A percentile compares a stretch with the other conserved stretches of the same genome.
Conservation (phyloP, 176 grass and related monocot species). For the Raddia distichophylla region DNA sequence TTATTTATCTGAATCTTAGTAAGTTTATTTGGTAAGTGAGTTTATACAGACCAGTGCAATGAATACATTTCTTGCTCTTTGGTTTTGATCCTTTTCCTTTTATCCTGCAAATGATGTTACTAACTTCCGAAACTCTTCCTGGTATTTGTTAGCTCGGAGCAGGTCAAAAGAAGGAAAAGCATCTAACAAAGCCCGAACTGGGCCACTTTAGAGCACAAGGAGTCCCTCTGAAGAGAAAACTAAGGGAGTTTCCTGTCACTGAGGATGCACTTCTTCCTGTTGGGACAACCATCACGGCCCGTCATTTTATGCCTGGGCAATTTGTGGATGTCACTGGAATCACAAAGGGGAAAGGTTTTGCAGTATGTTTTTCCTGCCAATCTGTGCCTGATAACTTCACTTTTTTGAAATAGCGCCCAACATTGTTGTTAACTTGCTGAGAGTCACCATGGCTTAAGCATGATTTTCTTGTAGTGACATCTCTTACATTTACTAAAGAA, state of each 20-base stretch:
- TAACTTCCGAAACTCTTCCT: constrained; percentile 36
- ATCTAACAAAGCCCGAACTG: constrained; percentile 87
- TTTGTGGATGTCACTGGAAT: constrained; percentile 92
- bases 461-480: background rate
- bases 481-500: constrained; percentile 23
- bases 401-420: background rate
- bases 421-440: constrained; percentile 13
- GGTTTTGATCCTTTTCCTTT: constrained; percentile 26
- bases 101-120: constrained; percentile 1
- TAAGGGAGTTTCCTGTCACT: constrained; percentile 92
- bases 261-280: constrained; percentile 96
- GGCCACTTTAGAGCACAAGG: constrained; percentile 89
- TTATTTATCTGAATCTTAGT: constrained; percentile 13
- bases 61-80: constrained; percentile 14
- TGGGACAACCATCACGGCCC: constrained; percentile 75
- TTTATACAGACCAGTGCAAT: background rate
- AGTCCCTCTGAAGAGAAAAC: constrained; percentile 88
- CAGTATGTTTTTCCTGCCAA: constrained; percentile 52
- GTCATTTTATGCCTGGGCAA: constrained; percentile 95
- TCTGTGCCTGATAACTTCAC: constrained; percentile 14
- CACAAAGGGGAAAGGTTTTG: constrained; percentile 94
- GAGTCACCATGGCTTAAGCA: constrained; percentile 6
- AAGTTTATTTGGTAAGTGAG: constrained; percentile 12
- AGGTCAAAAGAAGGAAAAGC: constrained; percentile 99
- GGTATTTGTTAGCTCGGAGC: constrained; percentile 74